Conservation (phyloP, 352 stramenopile species). For the Pythium insidiosum region DNA sequence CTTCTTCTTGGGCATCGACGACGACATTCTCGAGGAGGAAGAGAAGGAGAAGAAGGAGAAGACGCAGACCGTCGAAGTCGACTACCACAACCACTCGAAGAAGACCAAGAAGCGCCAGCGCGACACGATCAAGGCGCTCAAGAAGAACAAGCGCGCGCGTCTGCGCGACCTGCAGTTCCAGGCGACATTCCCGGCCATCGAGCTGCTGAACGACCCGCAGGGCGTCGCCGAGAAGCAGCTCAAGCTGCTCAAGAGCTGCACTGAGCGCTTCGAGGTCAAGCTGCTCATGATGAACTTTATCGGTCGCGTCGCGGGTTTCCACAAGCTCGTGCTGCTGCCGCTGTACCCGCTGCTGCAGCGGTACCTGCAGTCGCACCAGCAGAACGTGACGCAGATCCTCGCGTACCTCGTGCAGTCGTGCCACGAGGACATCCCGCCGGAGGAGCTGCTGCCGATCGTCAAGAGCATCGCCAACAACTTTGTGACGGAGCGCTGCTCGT, state of each 20-base stretch:
- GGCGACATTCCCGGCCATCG: constrained; percentile 94
- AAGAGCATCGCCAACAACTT: constrained; percentile 98
- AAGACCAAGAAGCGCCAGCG: constrained; percentile 92
- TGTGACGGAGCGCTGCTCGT: constrained; percentile 93
- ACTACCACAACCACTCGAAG: constrained; percentile 95
- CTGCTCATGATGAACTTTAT: constrained; percentile 99
- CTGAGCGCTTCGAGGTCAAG: constrained; percentile 90
- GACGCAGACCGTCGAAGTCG: constrained; percentile 75
- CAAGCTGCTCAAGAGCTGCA: constrained; percentile 86
- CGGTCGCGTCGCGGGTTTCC: constrained; percentile 93
- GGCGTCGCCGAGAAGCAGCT: constrained; percentile 92
- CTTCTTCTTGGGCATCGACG: constrained; percentile 98
- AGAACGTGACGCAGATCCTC: constrained; percentile 92
- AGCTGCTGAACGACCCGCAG: constrained; percentile 96
- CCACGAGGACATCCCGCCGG: constrained; percentile 95
- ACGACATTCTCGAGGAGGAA: constrained; percentile 95
- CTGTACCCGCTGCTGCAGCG: constrained; percentile 97
- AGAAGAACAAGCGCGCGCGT: constrained; percentile 86
- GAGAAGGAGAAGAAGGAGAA: constrained; percentile 88
- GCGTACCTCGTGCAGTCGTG: constrained; percentile 97
- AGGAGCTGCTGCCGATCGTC: constrained; percentile 94
- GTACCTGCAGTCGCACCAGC: constrained; percentile 84
- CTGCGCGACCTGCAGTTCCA: constrained; percentile 70
- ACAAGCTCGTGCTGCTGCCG: constrained; percentile 95
- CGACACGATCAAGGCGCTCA: constrained; percentile 80